Percentiles rank a stretch among this genome's conserved stretches.
Evolutionary conservation across 208 protist genomes (phyloP).

Genomic region (Trypanosoma cruzi): DNA sequence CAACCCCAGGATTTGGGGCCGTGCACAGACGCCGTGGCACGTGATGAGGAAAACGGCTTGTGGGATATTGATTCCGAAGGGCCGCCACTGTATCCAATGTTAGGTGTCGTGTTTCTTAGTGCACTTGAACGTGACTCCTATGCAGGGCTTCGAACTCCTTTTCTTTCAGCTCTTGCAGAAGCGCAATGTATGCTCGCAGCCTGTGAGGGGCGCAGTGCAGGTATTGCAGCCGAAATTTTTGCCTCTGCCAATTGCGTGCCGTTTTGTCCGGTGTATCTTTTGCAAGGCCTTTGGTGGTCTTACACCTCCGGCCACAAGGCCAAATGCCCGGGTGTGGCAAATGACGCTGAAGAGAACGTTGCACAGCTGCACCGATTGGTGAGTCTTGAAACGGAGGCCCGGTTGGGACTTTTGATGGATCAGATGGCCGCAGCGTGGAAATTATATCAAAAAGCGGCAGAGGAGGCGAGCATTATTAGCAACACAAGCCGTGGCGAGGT

Average conservation of each 20-base stretch:
- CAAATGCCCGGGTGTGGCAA: neutral
- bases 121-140: conserved; percentile 23
- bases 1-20: neutral
- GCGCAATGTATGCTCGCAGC: conserved; percentile 17
- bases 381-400: conserved; percentile 6
- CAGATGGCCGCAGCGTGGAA: conserved; percentile 28
- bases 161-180: conserved; percentile 15
- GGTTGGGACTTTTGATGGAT: conserved; percentile 1
- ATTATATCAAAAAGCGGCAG: conserved; percentile 25
- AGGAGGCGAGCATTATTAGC: conserved; percentile 10
- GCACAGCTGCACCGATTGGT: neutral
- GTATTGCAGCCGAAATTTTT: conserved; percentile 3
- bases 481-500: conserved; percentile 19
- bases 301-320: neutral
- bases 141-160: conserved; percentile 9
- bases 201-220: conserved; percentile 3
- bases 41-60: conserved; percentile 9
- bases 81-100: conserved; percentile 14
- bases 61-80: conserved; percentile 4
- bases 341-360: neutral
- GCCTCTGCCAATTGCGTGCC: conserved; percentile 15
- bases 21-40: neutral
- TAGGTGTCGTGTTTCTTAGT: conserved; percentile 21
- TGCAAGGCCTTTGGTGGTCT: conserved; percentile 18
- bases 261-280: conserved; percentile 26